Percentiles rank a stretch among this genome's conserved stretches.
These are phyloP conservation scores for Gossypium stocksii DNA, from an alignment of 345 rosid genomes.

Conservation along the genomic window DNA sequence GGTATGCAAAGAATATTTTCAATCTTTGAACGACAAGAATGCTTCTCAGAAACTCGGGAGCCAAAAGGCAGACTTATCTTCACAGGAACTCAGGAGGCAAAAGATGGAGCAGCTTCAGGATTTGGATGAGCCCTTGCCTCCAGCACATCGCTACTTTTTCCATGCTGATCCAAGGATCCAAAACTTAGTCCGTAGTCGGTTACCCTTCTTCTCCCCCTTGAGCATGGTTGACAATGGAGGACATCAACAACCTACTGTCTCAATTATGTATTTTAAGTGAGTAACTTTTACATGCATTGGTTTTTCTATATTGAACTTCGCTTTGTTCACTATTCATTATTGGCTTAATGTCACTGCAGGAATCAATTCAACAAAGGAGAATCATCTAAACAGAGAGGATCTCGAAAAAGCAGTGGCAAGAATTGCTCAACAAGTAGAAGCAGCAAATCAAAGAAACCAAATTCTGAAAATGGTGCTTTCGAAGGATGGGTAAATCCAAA, in stretches of 20 bases:
- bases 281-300: slow-evolving; percentile 8
- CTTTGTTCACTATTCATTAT: neutral
- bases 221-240: slow-evolving; percentile 32
- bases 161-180: slow-evolving; percentile 66
- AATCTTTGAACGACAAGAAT: slow-evolving; percentile 37
- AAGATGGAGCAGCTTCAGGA: slow-evolving; percentile 34
- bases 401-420: slow-evolving; percentile 25
- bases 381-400: slow-evolving; percentile 37
- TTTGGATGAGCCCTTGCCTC: slow-evolving; percentile 44
- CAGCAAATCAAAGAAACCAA: slow-evolving; percentile 39
- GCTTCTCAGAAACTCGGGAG: slow-evolving; percentile 30
- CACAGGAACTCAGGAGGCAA: slow-evolving; percentile 26
- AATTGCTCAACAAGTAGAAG: slow-evolving; percentile 38
- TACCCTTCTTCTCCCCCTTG: slow-evolving; percentile 70
- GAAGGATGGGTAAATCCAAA: slow-evolving; percentile 66
- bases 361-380: slow-evolving; percentile 60
- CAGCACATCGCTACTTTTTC: slow-evolving; percentile 71
- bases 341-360: slow-evolving; percentile 39
- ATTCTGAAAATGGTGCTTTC: slow-evolving; percentile 25
- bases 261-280: slow-evolving; percentile 64
- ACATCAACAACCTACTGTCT: slow-evolving; percentile 32
- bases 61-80: slow-evolving; percentile 16
- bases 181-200: slow-evolving; percentile 46
- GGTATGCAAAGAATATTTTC: slow-evolving; percentile 72
- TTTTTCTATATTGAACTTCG: slow-evolving; percentile 2